A percentile compares a stretch with the other conserved stretches of the same genome.
These are phyloP conservation scores for Colletotrichum horii DNA, from an alignment of 2,329 filamentous ascomycete genomes.

Conservation along the genomic window DNA sequence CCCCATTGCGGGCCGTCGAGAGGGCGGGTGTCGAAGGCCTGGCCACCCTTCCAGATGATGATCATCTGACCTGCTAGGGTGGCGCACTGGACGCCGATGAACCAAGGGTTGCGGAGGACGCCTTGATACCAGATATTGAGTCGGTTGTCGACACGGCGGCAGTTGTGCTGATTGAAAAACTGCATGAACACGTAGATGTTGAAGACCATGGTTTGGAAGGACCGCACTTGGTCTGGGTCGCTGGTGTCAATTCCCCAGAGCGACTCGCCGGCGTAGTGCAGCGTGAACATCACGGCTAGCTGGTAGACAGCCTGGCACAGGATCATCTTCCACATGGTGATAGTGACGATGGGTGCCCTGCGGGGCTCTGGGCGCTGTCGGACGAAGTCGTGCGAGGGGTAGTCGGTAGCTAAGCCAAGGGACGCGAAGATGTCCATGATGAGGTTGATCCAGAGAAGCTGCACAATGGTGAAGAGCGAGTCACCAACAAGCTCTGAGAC, in stretches of 20 bases:
- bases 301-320: slow-evolving; percentile 77
- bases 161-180: slow-evolving; percentile 86
- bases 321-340: slow-evolving; percentile 87
- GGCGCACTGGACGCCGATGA: slow-evolving; percentile 69
- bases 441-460: slow-evolving; percentile 65
- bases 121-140: slow-evolving; percentile 82
- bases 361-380: slow-evolving; percentile 33
- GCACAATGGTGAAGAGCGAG: slow-evolving; percentile 62
- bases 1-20: slow-evolving; percentile 73
- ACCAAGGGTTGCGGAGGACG: slow-evolving; percentile 77
- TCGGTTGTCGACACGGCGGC: slow-evolving; percentile 80
- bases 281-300: slow-evolving; percentile 65
- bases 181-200: slow-evolving; percentile 92
- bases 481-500: slow-evolving; percentile 57
- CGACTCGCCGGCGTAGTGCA: slow-evolving; percentile 63
- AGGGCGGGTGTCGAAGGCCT: slow-evolving; percentile 66
- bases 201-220: slow-evolving; percentile 75
- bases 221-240: slow-evolving; percentile 13
- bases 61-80: slow-evolving; percentile 74
- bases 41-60: slow-evolving; percentile 74
- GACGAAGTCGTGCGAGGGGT: slow-evolving; percentile 39
- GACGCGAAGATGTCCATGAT: slow-evolving; percentile 67
- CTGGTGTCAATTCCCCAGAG: slow-evolving; percentile 39
- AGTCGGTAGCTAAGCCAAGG: slow-evolving; percentile 50
- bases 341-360: slow-evolving; percentile 55